phyloP scores from a whole-genome alignment of 306 rosid species.

The Trifolium repens region DNA sequence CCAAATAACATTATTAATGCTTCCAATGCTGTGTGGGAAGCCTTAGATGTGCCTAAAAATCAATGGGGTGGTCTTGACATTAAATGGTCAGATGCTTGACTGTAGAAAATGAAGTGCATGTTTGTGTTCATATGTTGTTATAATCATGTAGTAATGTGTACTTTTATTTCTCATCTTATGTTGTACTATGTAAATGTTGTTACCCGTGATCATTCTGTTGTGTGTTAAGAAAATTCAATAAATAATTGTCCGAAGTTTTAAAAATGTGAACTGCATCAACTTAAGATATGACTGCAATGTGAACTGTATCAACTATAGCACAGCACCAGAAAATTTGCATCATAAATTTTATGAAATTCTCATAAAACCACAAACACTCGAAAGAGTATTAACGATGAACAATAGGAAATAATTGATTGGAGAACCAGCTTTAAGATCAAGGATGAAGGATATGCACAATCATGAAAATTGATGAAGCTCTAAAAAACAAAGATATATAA shows the following conservation, averaged over 20 bases:
- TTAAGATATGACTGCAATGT: too few species aligned
- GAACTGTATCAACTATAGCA: too few species aligned
- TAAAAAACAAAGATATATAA: too few species aligned
- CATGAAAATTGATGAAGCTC: too few species aligned
- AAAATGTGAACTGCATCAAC: too few species aligned
- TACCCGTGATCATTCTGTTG: not conserved
- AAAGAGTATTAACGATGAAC: too few species aligned
- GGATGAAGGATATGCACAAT: too few species aligned
- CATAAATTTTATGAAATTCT: too few species aligned
- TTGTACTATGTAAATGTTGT: not conserved
- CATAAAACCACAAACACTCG: too few species aligned
- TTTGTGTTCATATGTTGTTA: not conserved
- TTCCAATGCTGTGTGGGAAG: slow-evolving; percentile 45
- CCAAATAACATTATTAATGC: slow-evolving; percentile 55
- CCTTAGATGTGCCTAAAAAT: slow-evolving; percentile 13
- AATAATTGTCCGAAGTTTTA: not conserved
- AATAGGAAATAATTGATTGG: too few species aligned
- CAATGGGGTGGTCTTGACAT: slow-evolving; percentile 38
- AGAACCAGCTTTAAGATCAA: too few species aligned
- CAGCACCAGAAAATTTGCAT: too few species aligned
- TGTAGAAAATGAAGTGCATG: not conserved
- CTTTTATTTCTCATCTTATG: not conserved
- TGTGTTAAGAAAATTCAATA: not conserved
- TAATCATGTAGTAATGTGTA: not conserved
- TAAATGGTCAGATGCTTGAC: slow-evolving; percentile 37